Evolutionary conservation across 345 rosid species (phyloP).

Genomic region (Syzygium grande): DNA sequence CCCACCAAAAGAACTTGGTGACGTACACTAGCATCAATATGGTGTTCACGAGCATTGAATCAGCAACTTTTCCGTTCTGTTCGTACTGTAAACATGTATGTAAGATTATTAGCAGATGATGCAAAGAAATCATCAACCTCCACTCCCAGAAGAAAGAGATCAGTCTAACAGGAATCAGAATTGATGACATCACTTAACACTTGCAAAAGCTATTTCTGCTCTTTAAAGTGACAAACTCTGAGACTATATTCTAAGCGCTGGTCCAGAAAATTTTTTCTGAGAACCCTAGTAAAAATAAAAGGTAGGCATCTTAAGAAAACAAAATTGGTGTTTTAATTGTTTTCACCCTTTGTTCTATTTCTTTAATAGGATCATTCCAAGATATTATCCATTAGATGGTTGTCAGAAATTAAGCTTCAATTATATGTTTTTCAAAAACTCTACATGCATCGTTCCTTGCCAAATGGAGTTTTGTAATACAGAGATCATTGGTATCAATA

Average conservation of each 20-base stretch:
- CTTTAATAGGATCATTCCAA: background rate
- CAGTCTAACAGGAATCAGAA: background rate
- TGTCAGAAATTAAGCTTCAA: background rate
- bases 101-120: background rate
- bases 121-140: background rate
- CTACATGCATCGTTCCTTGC: background rate
- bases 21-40: conserved; percentile 79
- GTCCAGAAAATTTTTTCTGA: background rate
- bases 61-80: conserved; percentile 64
- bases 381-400: background rate
- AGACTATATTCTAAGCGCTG: background rate
- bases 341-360: background rate
- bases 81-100: conserved; percentile 51
- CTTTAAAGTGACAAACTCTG: background rate
- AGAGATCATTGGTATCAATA: background rate
- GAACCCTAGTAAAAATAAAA: background rate
- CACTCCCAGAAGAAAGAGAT: background rate
- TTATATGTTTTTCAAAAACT: background rate
- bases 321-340: background rate
- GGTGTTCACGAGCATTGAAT: conserved; percentile 95
- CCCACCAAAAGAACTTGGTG: conserved; percentile 99
- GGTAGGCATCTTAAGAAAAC: background rate
- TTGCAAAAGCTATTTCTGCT: background rate
- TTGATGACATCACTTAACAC: background rate
- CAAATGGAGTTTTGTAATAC: background rate